Evolutionary conservation across 257 asterid species (phyloP).

Genomic region (Apocynum venetum): DNA sequence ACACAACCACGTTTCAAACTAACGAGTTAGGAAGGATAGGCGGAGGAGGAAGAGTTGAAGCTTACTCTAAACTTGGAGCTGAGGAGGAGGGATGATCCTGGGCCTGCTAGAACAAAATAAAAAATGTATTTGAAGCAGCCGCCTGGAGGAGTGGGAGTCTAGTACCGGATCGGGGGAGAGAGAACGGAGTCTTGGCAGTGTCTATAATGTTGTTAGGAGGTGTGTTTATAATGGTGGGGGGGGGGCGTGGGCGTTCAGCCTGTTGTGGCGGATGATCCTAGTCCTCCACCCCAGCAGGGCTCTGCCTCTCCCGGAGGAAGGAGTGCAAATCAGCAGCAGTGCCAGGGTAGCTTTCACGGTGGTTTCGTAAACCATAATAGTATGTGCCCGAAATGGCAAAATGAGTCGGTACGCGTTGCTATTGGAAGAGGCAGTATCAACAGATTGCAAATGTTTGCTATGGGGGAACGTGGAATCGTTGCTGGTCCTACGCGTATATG

Average conservation of each 20-base stretch:
- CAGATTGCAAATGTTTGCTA: too few relatives aligned
- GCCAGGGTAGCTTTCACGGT: not conserved
- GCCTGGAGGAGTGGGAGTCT: not conserved
- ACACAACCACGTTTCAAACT: not conserved
- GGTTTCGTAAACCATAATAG: not conserved
- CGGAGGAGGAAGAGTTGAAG: not conserved
- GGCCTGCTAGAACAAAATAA: constrained; percentile 12
- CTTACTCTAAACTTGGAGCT: constrained; percentile 32
- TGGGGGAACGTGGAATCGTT: too few relatives aligned
- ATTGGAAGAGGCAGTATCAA: too few relatives aligned
- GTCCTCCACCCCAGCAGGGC: too few relatives aligned
- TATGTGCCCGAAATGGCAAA: not conserved
- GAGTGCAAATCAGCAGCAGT: not conserved
- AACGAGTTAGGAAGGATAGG: not conserved
- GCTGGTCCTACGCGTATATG: too few relatives aligned
- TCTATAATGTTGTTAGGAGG: not conserved
- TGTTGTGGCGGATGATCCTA: not conserved
- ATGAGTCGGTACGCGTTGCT: too few relatives aligned
- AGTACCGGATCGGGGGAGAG: constrained; percentile 10
- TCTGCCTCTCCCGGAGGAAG: too few relatives aligned
- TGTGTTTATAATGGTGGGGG: constrained; percentile 12
- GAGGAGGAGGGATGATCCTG: constrained; percentile 8
- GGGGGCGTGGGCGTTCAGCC: not conserved
- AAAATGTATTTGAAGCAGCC: constrained; percentile 10
- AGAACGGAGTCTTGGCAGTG: constrained; percentile 25